These are phyloP conservation scores for Bipolaris oryzae DNA, from an alignment of 2,329 filamentous ascomycete genomes.

Conservation along the genomic window DNA sequence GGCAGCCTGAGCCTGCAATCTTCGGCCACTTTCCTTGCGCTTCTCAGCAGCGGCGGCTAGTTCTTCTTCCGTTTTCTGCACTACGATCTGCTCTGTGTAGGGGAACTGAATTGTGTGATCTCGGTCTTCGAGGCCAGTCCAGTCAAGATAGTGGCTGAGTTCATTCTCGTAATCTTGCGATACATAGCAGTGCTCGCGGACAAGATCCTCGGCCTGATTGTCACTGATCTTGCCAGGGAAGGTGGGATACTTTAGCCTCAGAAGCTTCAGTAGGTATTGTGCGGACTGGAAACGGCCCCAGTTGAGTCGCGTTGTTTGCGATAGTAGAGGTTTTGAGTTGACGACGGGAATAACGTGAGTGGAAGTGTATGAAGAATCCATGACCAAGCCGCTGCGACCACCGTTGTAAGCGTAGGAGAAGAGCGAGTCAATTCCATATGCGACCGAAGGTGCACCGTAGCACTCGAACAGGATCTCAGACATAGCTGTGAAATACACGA, in stretches of 20 bases:
- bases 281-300: slow-evolving; percentile 92
- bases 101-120: slow-evolving; percentile 91
- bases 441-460: slow-evolving; percentile 86
- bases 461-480: slow-evolving; percentile 97
- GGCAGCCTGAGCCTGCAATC: slow-evolving; percentile 92
- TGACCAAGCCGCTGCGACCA: slow-evolving; percentile 82
- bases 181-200: slow-evolving; percentile 88
- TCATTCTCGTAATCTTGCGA: slow-evolving; percentile 84
- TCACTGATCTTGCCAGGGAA: slow-evolving; percentile 86
- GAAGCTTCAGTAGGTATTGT: slow-evolving; percentile 88
- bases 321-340: slow-evolving; percentile 80
- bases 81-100: slow-evolving; percentile 85
- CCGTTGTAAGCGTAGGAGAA: slow-evolving; percentile 95
- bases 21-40: slow-evolving; percentile 89
- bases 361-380: slow-evolving; percentile 90
- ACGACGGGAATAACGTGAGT: slow-evolving; percentile 95
- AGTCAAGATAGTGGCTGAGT: slow-evolving; percentile 78
- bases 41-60: slow-evolving; percentile 88
- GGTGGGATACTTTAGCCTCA: slow-evolving; percentile 87
- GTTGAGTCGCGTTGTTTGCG: slow-evolving; percentile 85
- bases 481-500: slow-evolving; percentile 69
- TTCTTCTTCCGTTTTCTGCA: slow-evolving; percentile 94
- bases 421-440: slow-evolving; percentile 93
- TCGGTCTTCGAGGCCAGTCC: slow-evolving; percentile 88
- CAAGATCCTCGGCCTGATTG: slow-evolving; percentile 84